Evolutionary conservation across 2,329 filamentous ascomycete species (phyloP).

Genomic region (Diaporthe destruens): DNA sequence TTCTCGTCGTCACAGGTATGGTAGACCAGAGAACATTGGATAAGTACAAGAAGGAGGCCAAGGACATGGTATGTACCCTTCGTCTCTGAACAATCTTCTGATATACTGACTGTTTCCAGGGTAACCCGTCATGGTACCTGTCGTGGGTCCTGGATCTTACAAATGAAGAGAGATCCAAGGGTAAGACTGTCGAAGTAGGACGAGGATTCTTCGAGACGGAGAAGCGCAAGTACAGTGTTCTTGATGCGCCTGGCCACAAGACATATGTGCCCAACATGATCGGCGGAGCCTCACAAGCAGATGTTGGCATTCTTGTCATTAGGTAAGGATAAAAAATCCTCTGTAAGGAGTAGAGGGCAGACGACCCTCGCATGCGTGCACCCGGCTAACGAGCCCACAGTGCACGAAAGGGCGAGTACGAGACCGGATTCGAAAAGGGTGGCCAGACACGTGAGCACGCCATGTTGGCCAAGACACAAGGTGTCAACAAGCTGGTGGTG

Average conservation of each 20-base stretch:
- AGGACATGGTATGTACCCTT: slow-evolving; percentile 72
- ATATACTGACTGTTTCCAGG: slow-evolving; percentile 50
- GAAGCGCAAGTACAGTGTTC: slow-evolving; percentile 94
- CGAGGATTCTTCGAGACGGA: slow-evolving; percentile 97
- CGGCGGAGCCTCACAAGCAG: slow-evolving; percentile 91
- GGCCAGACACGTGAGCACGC: slow-evolving; percentile 98
- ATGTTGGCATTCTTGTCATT: slow-evolving; percentile 88
- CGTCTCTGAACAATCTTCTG: background rate
- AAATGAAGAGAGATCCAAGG: slow-evolving; percentile 95
- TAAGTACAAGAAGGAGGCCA: slow-evolving; percentile 97
- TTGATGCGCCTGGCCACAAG: slow-evolving; percentile 98
- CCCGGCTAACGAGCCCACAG: slow-evolving; percentile 69
- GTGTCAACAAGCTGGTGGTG: slow-evolving; percentile 95
- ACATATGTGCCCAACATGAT: slow-evolving; percentile 99
- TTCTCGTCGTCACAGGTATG: slow-evolving; percentile 95
- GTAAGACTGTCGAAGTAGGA: slow-evolving; percentile 98
- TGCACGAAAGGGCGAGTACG: slow-evolving; percentile 97
- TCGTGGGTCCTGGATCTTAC: slow-evolving; percentile 98
- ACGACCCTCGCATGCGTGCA: too few species aligned
- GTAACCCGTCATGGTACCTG: slow-evolving; percentile 98
- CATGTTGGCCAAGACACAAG: slow-evolving; percentile 97
- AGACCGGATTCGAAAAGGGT: slow-evolving; percentile 96
- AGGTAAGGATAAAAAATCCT: slow-evolving; percentile 32
- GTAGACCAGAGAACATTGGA: slow-evolving; percentile 99
- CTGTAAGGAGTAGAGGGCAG: background rate